Conservation (phyloP, 1,284 basidiomycete genomes). For the Pseudozyma sp. region DNA sequence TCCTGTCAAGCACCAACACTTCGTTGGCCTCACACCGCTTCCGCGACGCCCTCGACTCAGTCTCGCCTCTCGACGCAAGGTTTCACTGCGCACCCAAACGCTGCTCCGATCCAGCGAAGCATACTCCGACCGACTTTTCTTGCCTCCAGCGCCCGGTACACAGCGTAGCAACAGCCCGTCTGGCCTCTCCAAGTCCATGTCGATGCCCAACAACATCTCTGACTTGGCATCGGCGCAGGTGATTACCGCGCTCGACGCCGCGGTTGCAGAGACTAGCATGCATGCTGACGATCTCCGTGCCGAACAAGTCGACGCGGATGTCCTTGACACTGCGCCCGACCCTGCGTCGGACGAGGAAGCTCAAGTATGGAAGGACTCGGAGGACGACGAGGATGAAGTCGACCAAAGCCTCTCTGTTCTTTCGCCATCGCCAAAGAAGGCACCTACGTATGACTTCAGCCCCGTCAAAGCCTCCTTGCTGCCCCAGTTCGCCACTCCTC, state of each 20-base stretch:
- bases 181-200: constrained; percentile 40
- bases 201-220: constrained; percentile 43
- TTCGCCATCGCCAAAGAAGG: constrained; percentile 18
- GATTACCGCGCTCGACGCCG: constrained; percentile 11
- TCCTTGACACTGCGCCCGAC: constrained; percentile 29
- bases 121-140: constrained; percentile 43
- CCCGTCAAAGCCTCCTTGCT: constrained; percentile 34
- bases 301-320: neutral
- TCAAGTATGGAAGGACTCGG: constrained; percentile 18
- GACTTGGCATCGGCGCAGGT: constrained; percentile 4
- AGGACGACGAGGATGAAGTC: constrained; percentile 49
- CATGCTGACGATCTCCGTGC: constrained; percentile 1
- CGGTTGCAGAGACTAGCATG: neutral
- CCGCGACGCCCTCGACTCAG: constrained; percentile 47
- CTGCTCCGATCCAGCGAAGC: constrained; percentile 45
- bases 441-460: constrained; percentile 21
- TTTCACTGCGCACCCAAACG: constrained; percentile 52
- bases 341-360: constrained; percentile 22
- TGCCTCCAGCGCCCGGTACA: constrained; percentile 38
- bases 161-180: constrained; percentile 2
- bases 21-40: constrained; percentile 40
- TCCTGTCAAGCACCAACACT: constrained; percentile 41
- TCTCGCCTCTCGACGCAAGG: constrained; percentile 37
- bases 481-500: constrained; percentile 39
- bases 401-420: constrained; percentile 41